phyloP scores from a whole-genome alignment of 2,329 filamentous ascomycete species.

The Colletotrichum tanaceti region DNA sequence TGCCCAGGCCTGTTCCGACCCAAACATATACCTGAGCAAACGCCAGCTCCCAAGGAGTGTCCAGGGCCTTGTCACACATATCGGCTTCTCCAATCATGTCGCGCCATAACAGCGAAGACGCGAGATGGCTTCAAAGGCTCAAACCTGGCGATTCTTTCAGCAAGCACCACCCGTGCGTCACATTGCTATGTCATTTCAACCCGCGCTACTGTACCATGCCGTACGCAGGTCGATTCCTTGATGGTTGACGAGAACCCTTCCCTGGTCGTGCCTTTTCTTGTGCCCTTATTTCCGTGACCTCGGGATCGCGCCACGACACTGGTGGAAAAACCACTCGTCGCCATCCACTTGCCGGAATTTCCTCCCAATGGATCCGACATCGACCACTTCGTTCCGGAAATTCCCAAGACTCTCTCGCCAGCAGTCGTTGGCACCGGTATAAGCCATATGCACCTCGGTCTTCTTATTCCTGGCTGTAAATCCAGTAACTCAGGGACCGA shows the following conservation, averaged over 20 bases:
- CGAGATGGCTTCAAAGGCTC: conserved; percentile 19
- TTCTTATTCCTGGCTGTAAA: conserved; percentile 12
- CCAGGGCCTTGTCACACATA: conserved; percentile 6
- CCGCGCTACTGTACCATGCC: not conserved
- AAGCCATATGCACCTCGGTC: conserved; percentile 33
- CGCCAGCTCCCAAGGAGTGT: not conserved
- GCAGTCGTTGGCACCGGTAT: not conserved
- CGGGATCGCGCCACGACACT: conserved; percentile 18
- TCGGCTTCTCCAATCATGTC: conserved; percentile 26
- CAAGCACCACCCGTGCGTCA: conserved; percentile 11
- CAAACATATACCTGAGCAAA: not conserved
- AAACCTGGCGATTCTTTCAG: not conserved
- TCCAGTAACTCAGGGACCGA: conserved; percentile 16
- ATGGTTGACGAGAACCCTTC: not conserved
- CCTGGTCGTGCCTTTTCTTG: not conserved
- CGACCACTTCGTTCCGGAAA: conserved; percentile 23
- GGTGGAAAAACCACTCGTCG: conserved; percentile 26
- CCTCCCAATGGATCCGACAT: conserved; percentile 13
- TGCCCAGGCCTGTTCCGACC: not conserved
- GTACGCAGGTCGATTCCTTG: no score
- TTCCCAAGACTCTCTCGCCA: not conserved
- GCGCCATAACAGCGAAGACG: conserved; percentile 26
- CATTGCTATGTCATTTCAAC: conserved; percentile 9
- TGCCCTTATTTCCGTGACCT: conserved; percentile 21
- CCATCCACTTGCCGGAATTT: conserved; percentile 15